Evolutionary conservation across 192 early-diverging fungal species (phyloP).

Genomic region (Martensiomyces pterosporus): DNA sequence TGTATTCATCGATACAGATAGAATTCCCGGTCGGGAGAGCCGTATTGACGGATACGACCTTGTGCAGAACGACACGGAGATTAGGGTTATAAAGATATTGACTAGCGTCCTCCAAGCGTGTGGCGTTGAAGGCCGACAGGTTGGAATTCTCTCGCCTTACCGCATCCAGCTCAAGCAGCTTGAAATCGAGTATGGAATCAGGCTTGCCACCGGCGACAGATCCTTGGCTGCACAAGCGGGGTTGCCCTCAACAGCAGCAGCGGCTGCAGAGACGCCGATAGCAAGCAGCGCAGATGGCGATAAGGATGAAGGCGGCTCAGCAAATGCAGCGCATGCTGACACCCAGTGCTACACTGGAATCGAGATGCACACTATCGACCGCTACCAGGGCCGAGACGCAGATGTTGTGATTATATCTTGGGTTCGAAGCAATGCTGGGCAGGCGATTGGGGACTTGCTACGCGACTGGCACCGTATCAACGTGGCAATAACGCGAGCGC

Average conservation of each 20-base stretch:
- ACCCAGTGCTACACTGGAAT: constrained; percentile 27
- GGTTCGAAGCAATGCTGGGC: constrained; percentile 72
- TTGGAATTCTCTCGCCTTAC: constrained; percentile 87
- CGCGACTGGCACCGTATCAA: constrained; percentile 91
- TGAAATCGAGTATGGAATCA: constrained; percentile 37
- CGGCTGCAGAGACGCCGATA: neutral
- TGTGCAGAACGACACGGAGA: constrained; percentile 72
- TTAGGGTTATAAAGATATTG: constrained; percentile 54
- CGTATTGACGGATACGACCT: constrained; percentile 48
- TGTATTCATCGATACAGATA: constrained; percentile 80
- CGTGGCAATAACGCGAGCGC: constrained; percentile 90
- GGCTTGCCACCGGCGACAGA: constrained; percentile 2
- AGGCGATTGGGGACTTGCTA: constrained; percentile 77
- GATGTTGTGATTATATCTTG: constrained; percentile 86
- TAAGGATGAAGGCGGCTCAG: too few species aligned
- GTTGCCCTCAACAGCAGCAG: too few species aligned
- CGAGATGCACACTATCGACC: constrained; percentile 86
- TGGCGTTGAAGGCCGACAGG: constrained; percentile 60
- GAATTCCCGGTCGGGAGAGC: constrained; percentile 59
- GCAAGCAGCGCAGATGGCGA: neutral
- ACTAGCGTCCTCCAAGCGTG: constrained; percentile 55
- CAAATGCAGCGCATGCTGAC: too few species aligned
- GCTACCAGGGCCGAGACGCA: constrained; percentile 93
- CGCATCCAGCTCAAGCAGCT: constrained; percentile 62
- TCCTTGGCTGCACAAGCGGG: neutral